Conservation (phyloP, 208 protist species). For the Leishmania braziliensis region DNA sequence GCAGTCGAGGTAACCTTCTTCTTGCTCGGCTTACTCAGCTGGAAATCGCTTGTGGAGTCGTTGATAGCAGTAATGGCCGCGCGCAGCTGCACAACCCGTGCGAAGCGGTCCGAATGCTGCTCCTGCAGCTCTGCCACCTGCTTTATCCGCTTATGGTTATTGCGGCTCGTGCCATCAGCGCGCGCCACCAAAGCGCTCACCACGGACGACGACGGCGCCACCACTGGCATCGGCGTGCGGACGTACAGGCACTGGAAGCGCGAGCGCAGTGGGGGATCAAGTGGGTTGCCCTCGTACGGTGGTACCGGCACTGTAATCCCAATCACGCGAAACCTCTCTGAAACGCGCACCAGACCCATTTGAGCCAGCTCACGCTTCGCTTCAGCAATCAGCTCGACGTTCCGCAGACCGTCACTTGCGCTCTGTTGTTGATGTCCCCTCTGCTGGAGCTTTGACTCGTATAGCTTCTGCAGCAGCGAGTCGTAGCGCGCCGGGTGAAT, state of each 20-base stretch:
- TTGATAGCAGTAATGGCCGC: slow-evolving; percentile 65
- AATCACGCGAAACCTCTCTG: slow-evolving; percentile 93
- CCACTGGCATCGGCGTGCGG: slow-evolving; percentile 41
- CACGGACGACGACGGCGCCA: slow-evolving; percentile 25
- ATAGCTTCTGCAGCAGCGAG: slow-evolving; percentile 66
- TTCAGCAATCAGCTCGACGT: slow-evolving; percentile 21
- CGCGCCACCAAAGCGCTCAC: slow-evolving; percentile 8
- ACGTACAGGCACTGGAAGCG: slow-evolving; percentile 88
- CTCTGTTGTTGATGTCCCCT: not conserved
- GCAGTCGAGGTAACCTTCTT: slow-evolving; percentile 1
- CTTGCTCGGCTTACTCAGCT: slow-evolving; percentile 29
- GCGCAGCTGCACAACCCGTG: slow-evolving; percentile 54
- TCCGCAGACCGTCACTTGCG: not conserved
- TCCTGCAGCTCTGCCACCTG: slow-evolving; percentile 23
- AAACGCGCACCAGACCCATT: slow-evolving; percentile 88
- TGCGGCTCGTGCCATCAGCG: slow-evolving; percentile 2
- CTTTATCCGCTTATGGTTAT: slow-evolving; percentile 14
- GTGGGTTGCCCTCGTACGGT: slow-evolving; percentile 80
- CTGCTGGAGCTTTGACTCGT: slow-evolving; percentile 21
- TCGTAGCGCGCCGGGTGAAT: slow-evolving; percentile 91
- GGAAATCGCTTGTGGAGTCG: slow-evolving; percentile 57
- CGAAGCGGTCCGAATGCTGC: slow-evolving; percentile 30
- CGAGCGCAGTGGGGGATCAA: slow-evolving; percentile 86
- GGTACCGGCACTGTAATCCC: slow-evolving; percentile 94
- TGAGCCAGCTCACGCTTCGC: slow-evolving; percentile 58